Evolutionary conservation across 352 stramenopile species (phyloP).

Genomic region (Phytophthora constricta): DNA sequence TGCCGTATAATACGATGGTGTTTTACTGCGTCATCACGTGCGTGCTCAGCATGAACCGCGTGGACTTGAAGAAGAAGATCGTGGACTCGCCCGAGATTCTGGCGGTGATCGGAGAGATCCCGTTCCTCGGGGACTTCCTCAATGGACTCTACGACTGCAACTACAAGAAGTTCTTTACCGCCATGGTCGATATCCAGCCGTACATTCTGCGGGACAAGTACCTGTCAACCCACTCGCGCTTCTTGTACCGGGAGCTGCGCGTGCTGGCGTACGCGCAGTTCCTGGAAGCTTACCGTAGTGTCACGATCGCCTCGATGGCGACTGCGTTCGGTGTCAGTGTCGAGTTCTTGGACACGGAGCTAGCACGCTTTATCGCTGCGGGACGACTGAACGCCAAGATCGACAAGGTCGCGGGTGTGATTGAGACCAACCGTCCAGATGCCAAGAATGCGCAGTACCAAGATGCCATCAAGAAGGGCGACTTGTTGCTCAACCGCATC

Average conservation of each 20-base stretch:
- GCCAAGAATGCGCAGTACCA: constrained; percentile 99
- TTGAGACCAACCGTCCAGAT: constrained; percentile 99
- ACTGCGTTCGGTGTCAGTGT: constrained; percentile 95
- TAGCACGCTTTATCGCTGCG: constrained; percentile 98
- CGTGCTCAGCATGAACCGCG: constrained; percentile 93
- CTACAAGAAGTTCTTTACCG: constrained; percentile 97
- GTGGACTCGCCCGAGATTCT: constrained; percentile 98
- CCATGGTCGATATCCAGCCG: constrained; percentile 88
- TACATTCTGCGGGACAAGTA: constrained; percentile 94
- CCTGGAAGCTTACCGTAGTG: constrained; percentile 97
- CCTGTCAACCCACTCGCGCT: constrained; percentile 91
- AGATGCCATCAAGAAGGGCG: constrained; percentile 98
- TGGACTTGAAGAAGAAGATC: constrained; percentile 97
- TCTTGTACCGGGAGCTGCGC: constrained; percentile 97
- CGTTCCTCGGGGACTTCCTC: constrained; percentile 86
- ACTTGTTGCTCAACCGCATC: constrained; percentile 98
- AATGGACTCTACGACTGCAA: constrained; percentile 97
- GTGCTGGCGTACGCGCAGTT: constrained; percentile 98
- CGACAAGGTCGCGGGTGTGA: constrained; percentile 98
- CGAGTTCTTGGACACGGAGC: constrained; percentile 96
- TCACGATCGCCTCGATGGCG: constrained; percentile 97
- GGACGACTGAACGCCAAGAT: constrained; percentile 98
- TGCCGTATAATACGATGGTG: constrained; percentile 97
- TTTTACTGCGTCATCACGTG: constrained; percentile 97
- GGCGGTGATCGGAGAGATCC: constrained; percentile 88